Evolutionary conservation across 2,329 filamentous ascomycete species (phyloP), one percentile per base, ranked within the genome.

Genomic region (Fusarium udum): DNA sequence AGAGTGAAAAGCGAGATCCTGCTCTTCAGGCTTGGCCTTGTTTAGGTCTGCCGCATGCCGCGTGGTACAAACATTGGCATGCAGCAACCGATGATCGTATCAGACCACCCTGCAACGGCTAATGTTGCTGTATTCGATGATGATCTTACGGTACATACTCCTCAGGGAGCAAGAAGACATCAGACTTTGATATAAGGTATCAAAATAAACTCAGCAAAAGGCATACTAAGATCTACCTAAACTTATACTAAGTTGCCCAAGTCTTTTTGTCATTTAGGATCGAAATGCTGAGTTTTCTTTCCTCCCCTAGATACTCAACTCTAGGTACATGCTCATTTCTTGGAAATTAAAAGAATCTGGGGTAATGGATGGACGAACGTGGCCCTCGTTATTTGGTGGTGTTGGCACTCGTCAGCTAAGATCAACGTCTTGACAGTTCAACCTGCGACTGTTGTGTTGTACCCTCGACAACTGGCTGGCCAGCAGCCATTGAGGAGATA

Each of bases 81-180:
- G 65, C 58, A 64, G 36, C 64, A 32, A 22, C 34, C n/a, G 48
- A 34, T 51, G 31, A 64, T 49, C 64, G 31, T n/a, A 68, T 62
- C 65, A 68, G 65, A 42, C 66, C 59, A 65, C 65, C 64, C 59
- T 69, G 66, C 60, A 70, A 59, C 46, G 66, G 67, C 46, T 40
- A 46, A 32, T 36, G 20, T 60, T 48, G 22, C 28, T 60, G 5
- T 59, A 59, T 48, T 26, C n/a, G 8, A 34, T 16, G 32, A 48
- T 69, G 39, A 43, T 63, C 52, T 52, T 52, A 28, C 45, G 42
- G 32, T 51, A 31, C 32, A 32, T 32, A 32, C 32, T 32, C 32
- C 32, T 32, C 32, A 32, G 32, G 32, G 32, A 32, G 32, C 32
- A 32, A 32, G 32, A 32, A 32, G 32, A 14, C 32, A 32, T 32